Conservation (phyloP, 2,329 filamentous ascomycete genomes). For the Sarocladiaceae sp. region DNA sequence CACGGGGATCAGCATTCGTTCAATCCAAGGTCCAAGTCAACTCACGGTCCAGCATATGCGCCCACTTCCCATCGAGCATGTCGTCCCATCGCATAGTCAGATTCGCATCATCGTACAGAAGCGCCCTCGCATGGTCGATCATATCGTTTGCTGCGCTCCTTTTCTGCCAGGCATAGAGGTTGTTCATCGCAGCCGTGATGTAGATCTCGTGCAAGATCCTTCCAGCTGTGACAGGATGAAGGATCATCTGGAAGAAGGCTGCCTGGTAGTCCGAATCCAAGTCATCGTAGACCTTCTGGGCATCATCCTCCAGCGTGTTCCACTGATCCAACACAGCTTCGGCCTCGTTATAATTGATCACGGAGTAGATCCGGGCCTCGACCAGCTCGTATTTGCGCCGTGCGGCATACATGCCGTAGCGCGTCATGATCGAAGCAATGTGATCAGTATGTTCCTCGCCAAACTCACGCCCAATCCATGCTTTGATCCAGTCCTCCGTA, state of each 20-base stretch:
- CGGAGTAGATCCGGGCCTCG: conserved; percentile 13
- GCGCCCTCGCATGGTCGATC: conserved; percentile 43
- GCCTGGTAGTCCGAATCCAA: conserved; percentile 44
- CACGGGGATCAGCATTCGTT: not conserved
- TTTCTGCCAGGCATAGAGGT: conserved; percentile 45
- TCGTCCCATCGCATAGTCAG: conserved; percentile 52
- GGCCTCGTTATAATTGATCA: conserved; percentile 60
- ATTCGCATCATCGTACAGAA: conserved; percentile 51
- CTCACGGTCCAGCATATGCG: conserved; percentile 51
- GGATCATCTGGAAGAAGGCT: conserved; percentile 49
- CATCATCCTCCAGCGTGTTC: conserved; percentile 27
- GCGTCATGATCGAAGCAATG: conserved; percentile 47
- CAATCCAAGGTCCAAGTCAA: not conserved
- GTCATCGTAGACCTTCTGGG: conserved; percentile 49
- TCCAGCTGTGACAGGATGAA: conserved; percentile 49
- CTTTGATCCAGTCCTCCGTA: conserved; percentile 47
- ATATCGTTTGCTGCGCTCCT: conserved; percentile 48
- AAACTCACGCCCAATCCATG: conserved; percentile 54
- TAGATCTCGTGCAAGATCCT: conserved; percentile 49
- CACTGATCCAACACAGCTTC: conserved; percentile 39
- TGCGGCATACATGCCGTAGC: conserved; percentile 29
- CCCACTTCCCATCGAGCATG: conserved; percentile 56
- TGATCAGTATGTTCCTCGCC: conserved; percentile 37
- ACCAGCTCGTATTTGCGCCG: conserved; percentile 29
- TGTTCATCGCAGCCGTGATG: conserved; percentile 44